Base-by-base conservation (phyloP, 805 yeast genomes). In the Metschnikowia picachoensis region DNA sequence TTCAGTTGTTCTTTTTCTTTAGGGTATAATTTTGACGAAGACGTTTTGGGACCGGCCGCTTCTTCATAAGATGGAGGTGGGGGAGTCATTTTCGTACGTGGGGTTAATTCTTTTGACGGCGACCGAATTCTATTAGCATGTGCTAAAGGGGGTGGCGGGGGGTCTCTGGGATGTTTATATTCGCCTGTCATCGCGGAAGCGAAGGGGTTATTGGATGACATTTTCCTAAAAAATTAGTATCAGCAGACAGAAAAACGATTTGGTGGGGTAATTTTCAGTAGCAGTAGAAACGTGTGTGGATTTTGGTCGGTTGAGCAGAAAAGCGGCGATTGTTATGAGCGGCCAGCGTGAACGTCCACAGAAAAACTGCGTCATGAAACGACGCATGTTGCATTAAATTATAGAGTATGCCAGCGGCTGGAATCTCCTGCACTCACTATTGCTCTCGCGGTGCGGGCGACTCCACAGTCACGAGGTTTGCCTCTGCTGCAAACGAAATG, bases 11-110 rank as follows among this genome's bases (percentile, higher is more conserved):
- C 64, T 53, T 80, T 80, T 51, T 81, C 87, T 48, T 71, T 68
- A 43, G 85, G 84, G 58, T 79, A 79, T 47, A 76, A 79, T 35
- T 59, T 65, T 34, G 58, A 20, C 25, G 25, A 51, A 10, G 66
- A 58, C 29, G 66, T 63, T 25, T 71, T 72, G 14, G 68, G 62
- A n/a, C 80, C 80, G 2, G 87, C 82, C 16, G 76, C 85, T 54
- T 83, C 90, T 52, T 82, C 87, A 58, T 84, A 83, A 0, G 88
- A 72, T 8, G 90, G 89, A 6, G 88, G 87, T 3, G 62, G 63
- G 7, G 75, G 62, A 8, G 54, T 49, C 11, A 42, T 41, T 73
- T 39, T 33, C 5, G 10, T 30, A 12, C 10, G 44, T 14, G 72
- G n/a, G 60, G 49, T 25, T 64, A 46, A 15, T 57, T 61, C 27